Conservation (phyloP, 257 asterid genomes). For the Eustoma russellianum region DNA sequence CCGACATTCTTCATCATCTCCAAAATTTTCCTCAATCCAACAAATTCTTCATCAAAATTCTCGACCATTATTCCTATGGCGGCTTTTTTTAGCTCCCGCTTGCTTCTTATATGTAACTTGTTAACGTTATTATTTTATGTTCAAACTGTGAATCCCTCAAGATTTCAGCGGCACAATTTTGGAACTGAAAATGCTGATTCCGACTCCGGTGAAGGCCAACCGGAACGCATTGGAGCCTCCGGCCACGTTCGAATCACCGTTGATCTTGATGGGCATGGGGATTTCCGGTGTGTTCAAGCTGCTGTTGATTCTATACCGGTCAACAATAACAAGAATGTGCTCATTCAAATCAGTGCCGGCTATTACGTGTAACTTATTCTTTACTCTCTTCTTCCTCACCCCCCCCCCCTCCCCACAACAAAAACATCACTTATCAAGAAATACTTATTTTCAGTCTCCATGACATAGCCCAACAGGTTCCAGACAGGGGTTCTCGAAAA, state of each 20-base stretch:
- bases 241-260: conserved; percentile 61
- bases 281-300: conserved; percentile 53
- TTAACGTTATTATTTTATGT: background rate
- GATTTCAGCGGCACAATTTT: background rate
- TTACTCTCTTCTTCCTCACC: too few species aligned
- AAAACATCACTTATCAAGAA: too few species aligned
- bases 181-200: background rate
- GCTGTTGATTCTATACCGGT: conserved; percentile 68
- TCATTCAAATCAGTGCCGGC: conserved; percentile 67
- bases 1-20: conserved; percentile 4
- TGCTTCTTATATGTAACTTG: background rate
- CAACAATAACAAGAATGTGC: conserved; percentile 46
- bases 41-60: too few species aligned
- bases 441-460: too few species aligned
- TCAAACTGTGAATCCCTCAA: background rate
- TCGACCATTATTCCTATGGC: background rate
- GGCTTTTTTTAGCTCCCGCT: conserved; percentile 15
- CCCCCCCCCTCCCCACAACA: too few species aligned
- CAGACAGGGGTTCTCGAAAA: too few species aligned
- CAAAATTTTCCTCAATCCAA: background rate
- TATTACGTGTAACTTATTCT: conserved; percentile 39
- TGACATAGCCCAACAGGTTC: too few species aligned
- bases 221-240: conserved; percentile 16
- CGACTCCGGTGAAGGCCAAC: conserved; percentile 5
- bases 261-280: conserved; percentile 57